These are phyloP conservation scores for Stylosanthes scabra DNA, from an alignment of 331 rosid species.

Conservation along the genomic window DNA sequence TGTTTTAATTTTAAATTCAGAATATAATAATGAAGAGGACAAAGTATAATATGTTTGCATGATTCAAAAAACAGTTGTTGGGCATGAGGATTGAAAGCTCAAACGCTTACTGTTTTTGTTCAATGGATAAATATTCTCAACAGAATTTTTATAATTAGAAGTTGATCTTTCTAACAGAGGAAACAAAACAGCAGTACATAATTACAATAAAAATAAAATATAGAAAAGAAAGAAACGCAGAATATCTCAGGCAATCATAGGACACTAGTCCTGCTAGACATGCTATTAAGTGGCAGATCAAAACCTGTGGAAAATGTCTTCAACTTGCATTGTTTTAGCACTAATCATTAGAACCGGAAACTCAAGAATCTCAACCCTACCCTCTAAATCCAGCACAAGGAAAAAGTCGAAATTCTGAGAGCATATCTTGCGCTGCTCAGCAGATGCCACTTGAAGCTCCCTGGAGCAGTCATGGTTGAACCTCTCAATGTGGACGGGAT, in stretches of 20 bases:
- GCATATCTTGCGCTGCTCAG: conserved; percentile 46
- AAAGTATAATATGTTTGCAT: conserved; percentile 16
- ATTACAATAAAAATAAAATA: background rate
- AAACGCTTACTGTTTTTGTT: conserved; percentile 11
- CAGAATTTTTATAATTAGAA: conserved; percentile 14
- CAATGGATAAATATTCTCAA: conserved; percentile 11
- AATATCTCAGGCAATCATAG: conserved; percentile 24
- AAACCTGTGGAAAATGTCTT: conserved; percentile 94
- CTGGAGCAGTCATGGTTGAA: conserved; percentile 82
- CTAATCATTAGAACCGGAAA: conserved; percentile 81
- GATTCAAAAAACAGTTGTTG: conserved; percentile 16
- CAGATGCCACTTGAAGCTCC: conserved; percentile 66
- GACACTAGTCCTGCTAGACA: conserved; percentile 31
- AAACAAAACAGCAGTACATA: background rate
- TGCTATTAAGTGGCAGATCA: conserved; percentile 42
- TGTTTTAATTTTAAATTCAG: conserved; percentile 17
- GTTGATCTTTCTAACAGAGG: conserved; percentile 15
- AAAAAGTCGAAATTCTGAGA: conserved; percentile 76
- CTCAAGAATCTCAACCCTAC: conserved; percentile 94
- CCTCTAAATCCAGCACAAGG: conserved; percentile 98
- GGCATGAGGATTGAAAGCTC: conserved; percentile 30
- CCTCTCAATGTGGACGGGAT: conserved; percentile 71
- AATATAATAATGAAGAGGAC: conserved; percentile 15
- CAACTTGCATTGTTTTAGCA: conserved; percentile 74
- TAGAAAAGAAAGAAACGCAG: conserved; percentile 1